A percentile compares a stretch with the other conserved stretches of the same genome.
phyloP scores from a whole-genome alignment of 1,139 yeast genomes.

The Magnusiomyces tetraspermus region DNA sequence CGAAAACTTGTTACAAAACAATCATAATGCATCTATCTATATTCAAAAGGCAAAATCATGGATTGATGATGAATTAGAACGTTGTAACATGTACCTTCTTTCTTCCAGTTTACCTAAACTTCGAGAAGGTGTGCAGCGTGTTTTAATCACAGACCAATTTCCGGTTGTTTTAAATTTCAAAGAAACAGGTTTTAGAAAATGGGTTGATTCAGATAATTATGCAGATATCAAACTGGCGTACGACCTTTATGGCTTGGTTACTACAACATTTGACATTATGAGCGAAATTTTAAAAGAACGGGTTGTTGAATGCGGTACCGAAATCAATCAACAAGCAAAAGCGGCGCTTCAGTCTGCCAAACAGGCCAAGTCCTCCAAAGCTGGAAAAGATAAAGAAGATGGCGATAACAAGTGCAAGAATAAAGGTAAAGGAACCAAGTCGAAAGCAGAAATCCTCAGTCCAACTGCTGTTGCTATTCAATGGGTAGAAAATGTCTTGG shows the following conservation, averaged over 20 bases:
- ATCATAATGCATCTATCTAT: slow-evolving; percentile 45
- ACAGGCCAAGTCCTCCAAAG: slow-evolving; percentile 15
- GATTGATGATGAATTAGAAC: slow-evolving; percentile 48
- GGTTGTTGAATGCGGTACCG: slow-evolving; percentile 39
- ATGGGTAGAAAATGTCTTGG: slow-evolving; percentile 60
- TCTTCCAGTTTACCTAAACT: slow-evolving; percentile 45
- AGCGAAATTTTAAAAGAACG: slow-evolving; percentile 42
- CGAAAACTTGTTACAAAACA: slow-evolving; percentile 32
- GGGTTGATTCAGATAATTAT: slow-evolving; percentile 40
- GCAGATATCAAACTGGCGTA: slow-evolving; percentile 41
- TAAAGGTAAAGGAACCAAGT: not conserved
- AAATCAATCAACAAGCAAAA: slow-evolving; percentile 27
- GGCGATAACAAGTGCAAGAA: not conserved
- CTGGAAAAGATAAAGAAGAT: not conserved
- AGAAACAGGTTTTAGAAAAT: slow-evolving; percentile 47
- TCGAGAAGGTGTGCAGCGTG: slow-evolving; percentile 47
- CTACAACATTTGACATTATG: slow-evolving; percentile 43
- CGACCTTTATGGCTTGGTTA: slow-evolving; percentile 45
- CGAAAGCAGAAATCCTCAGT: slow-evolving; percentile 29
- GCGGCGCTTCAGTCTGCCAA: slow-evolving; percentile 16
- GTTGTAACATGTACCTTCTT: slow-evolving; percentile 45
- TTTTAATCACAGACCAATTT: slow-evolving; percentile 53
- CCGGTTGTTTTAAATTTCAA: slow-evolving; percentile 42
- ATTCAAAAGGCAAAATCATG: slow-evolving; percentile 45
- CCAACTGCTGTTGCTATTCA: slow-evolving; percentile 48